Base-by-base conservation (phyloP, 805 yeast genomes). In the Starmerella floricola region DNA sequence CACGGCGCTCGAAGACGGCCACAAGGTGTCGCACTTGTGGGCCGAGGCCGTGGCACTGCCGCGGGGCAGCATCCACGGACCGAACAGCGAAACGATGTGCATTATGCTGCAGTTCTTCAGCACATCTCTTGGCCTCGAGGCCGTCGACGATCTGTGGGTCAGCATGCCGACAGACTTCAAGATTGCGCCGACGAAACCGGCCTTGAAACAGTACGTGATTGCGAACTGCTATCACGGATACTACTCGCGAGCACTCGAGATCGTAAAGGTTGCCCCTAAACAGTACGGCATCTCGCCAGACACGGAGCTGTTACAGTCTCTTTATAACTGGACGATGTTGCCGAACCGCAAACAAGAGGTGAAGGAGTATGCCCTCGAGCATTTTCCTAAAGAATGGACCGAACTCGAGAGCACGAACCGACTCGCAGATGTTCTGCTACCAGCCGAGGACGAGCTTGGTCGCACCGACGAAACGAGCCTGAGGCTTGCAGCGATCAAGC, bases 201-300 rank as follows among this genome's bases (percentile, higher is more conserved):
- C 77, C 27, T 71, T 69, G 54, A 68, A 67, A 31, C 84, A 79
- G 55, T 77, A 72, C 51, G 58, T 82, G 27, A 71, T 79, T 43
- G 82, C 85, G 0, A 77, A 79, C 55, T 78, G 81, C 46, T 78
- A 77, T 50, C 75, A 76, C 54, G 85, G 79, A 8, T 62, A 68
- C 35, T 69, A 67, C 30, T 68, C 68, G 8, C 68, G 71, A 3
- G 91, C 91, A 0, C 59, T 76, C 6, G 62, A 63, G 15, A 57
- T 75, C 21, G 66, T 74, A 3, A 62, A 65, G 17, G 64, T 63
- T 23, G 68, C 76, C 24, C 53, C 54, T 1, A 71, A 70, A 28
- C 47, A 48, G 3, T 54, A 55, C 41, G 55, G 55, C 1, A 35
- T 62, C 6, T 41, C 42, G 5, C 49, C 58, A 3, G 41, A 47